Percentiles rank a stretch among this genome's conserved stretches.
These are phyloP conservation scores for Debaryomyces hansenii DNA, from an alignment of 805 yeast genomes.

Conservation along the genomic window DNA sequence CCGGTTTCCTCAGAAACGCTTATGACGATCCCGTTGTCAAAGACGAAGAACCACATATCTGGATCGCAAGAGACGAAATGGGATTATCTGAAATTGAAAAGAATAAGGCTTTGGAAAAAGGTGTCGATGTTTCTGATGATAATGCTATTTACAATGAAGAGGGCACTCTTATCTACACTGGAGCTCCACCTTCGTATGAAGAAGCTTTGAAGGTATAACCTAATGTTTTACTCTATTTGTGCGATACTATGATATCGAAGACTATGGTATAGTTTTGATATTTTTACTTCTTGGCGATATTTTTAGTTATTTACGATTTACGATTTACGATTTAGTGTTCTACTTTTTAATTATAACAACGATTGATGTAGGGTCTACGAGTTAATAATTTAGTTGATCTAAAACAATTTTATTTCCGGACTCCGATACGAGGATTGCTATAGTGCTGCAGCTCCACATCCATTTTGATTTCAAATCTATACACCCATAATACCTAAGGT, in stretches of 20 bases:
- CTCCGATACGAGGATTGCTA: too few species aligned
- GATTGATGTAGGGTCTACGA: too few species aligned
- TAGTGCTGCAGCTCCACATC: too few species aligned
- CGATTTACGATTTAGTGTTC: too few species aligned
- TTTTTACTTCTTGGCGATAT: too few species aligned
- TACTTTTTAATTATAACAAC: too few species aligned
- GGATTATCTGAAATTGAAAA: conserved; percentile 66
- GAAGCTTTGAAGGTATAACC: conserved; percentile 36
- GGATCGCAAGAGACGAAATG: conserved; percentile 69
- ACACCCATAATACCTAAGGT: not conserved
- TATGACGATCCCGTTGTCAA: conserved; percentile 58
- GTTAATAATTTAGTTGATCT: too few species aligned
- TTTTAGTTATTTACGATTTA: too few species aligned
- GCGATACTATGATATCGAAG: too few species aligned
- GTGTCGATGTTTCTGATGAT: conserved; percentile 56
- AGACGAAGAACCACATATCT: conserved; percentile 60
- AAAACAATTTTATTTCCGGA: too few species aligned
- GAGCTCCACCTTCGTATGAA: conserved; percentile 72
- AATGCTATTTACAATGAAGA: conserved; percentile 60
- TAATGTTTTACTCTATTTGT: too few species aligned
- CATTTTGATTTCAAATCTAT: not conserved
- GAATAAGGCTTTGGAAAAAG: conserved; percentile 52
- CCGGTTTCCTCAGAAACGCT: conserved; percentile 39
- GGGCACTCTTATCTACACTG: conserved; percentile 52
- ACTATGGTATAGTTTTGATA: too few species aligned